phyloP scores from a whole-genome alignment of 2,329 filamentous ascomycete species.

The Scytalidium sp. region DNA sequence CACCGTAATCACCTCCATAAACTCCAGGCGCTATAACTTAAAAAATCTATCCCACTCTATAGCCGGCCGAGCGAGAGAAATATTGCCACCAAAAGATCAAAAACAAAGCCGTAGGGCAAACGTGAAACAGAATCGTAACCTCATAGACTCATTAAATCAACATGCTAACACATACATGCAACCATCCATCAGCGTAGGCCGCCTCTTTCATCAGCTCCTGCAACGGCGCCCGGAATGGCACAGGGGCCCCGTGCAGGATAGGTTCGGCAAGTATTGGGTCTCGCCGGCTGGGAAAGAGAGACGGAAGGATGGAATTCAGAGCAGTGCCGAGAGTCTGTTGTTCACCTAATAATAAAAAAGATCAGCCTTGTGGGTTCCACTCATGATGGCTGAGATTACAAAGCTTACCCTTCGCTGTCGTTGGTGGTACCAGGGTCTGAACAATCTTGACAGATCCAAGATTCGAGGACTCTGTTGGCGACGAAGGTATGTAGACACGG shows the following conservation, averaged over 20 bases:
- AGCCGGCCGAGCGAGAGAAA: not conserved
- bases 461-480: constrained; percentile 45
- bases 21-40: not conserved
- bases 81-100: not conserved
- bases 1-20: too few species aligned
- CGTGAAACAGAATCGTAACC: not conserved
- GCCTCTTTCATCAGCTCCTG: constrained; percentile 81
- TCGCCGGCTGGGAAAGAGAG: constrained; percentile 81
- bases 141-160: constrained; percentile 37
- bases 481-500: constrained; percentile 76
- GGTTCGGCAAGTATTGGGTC: constrained; percentile 82
- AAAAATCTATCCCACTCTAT: not conserved
- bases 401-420: constrained; percentile 31
- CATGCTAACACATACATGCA: constrained; percentile 78
- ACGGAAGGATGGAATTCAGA: constrained; percentile 71
- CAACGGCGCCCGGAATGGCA: constrained; percentile 77
- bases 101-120: not conserved
- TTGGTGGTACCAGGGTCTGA: constrained; percentile 67
- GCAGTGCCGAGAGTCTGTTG: constrained; percentile 73
- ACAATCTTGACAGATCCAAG: constrained; percentile 65
- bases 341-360: constrained; percentile 35
- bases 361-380: not conserved
- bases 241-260: constrained; percentile 78
- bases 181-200: constrained; percentile 89
- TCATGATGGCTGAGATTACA: not conserved